Evolutionary conservation across 345 rosid genomes (phyloP).

Genomic region (Rubroshorea leprosula): DNA sequence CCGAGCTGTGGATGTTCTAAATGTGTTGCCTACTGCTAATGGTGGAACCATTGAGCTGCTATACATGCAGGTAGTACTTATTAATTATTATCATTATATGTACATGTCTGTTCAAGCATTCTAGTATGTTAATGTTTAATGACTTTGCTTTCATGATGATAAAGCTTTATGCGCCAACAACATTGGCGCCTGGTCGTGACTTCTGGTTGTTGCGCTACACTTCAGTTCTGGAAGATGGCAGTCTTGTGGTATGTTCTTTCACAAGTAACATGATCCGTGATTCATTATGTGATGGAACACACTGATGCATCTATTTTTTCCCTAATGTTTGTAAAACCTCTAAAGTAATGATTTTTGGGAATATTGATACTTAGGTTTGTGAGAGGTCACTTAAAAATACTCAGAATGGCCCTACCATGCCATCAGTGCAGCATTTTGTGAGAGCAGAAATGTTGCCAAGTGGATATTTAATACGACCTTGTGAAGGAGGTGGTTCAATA

Average conservation of each 20-base stretch:
- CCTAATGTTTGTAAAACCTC: background rate
- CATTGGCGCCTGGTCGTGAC: constrained; percentile 93
- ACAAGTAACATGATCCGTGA: too few relatives aligned
- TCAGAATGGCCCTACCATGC: constrained; percentile 95
- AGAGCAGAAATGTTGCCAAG: constrained; percentile 99
- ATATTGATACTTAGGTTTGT: constrained; percentile 88
- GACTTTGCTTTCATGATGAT: constrained; percentile 3
- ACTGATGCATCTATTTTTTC: background rate
- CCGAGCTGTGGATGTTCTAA: constrained; percentile 64
- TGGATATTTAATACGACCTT: constrained; percentile 92
- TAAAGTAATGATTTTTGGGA: constrained; percentile 62
- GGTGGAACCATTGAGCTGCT: constrained; percentile 99
- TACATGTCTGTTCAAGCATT: too few relatives aligned
- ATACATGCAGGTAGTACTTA: constrained; percentile 94
- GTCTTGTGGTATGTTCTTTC: constrained; percentile 67
- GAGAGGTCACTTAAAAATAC: constrained; percentile 91
- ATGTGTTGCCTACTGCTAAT: constrained; percentile 90
- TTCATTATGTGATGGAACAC: too few relatives aligned
- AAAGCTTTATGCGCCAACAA: constrained; percentile 91
- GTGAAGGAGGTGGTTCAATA: constrained; percentile 98
- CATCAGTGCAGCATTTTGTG: constrained; percentile 91
- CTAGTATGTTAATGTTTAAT: too few relatives aligned
- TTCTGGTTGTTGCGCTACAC: constrained; percentile 93
- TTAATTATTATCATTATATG: too few relatives aligned
- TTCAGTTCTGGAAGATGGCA: constrained; percentile 90